Base-by-base conservation (phyloP, 2,329 filamentous ascomycete genomes). In the Myrmaecium sp. region DNA sequence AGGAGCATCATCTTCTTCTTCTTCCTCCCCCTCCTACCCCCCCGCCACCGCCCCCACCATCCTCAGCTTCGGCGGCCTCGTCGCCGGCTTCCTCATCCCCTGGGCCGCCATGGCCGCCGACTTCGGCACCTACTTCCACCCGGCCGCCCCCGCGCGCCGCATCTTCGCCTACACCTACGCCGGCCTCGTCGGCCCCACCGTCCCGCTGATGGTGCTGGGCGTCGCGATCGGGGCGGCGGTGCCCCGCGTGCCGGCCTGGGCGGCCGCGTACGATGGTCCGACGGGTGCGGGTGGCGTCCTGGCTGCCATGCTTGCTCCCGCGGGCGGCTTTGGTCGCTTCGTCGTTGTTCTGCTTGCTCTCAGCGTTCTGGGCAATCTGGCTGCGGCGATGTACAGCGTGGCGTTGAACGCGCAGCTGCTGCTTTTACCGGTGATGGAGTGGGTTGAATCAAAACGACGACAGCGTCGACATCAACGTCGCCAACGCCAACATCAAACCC, bases 351-450 rank as follows among this genome's bases (percentile, higher is more conserved):
- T 74, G 5, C 57, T 74, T 11, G 58, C 64, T 5, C 47, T 50
- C 28, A 43, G 38, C 28, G 44, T 74, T 23, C 47, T 74, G 7
- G 69, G 67, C 14, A 74, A 74, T 44, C 54, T 70, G 7, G 55
- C 64, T 2, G 64, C 62, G 10, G 69, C 65, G 10, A 63, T 67
- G 47, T 74, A 74, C 52, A 62, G 64, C 38, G 60, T 74, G 36
- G 67, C 67, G 3, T 57, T 74, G 35, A 73, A 74, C 54, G 67
- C 73, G 45, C 69, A 74, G 47, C 67, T 70, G 36, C 47, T 74
- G 12, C 45, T 69, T 4, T 69, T n/a, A n/a, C n/a, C n/a, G n/a
- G n/a, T n/a, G n/a, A n/a, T n/a, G n/a, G n/a, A n/a, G n/a, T n/a
- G n/a, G n/a, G n/a, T n/a, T n/a, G n/a, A n/a, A n/a, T n/a, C n/a